These are phyloP conservation scores for Filosporella fistucella DNA, from an alignment of 495 filamentous ascomycete species.

Conservation along the genomic window DNA sequence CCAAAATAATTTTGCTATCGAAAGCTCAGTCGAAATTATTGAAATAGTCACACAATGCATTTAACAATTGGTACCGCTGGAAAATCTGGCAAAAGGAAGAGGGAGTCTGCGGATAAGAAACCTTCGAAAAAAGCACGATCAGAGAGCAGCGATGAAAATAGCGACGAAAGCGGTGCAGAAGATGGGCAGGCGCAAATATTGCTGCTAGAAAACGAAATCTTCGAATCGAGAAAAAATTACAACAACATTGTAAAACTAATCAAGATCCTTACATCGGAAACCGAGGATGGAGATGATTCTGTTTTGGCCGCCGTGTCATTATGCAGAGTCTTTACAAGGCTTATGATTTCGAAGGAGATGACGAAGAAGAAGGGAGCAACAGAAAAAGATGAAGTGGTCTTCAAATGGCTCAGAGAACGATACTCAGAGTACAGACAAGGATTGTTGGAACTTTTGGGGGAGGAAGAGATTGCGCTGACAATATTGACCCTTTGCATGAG, in stretches of 20 bases:
- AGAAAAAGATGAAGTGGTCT: conserved; percentile 69
- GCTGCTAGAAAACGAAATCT: conserved; percentile 69
- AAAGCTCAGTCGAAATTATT: neutral
- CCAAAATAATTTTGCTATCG: conserved; percentile 7
- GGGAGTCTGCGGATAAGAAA: conserved; percentile 27
- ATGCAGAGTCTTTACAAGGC: conserved; percentile 82
- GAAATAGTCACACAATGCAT: conserved; percentile 16
- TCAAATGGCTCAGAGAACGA: conserved; percentile 73
- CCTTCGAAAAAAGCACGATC: conserved; percentile 35
- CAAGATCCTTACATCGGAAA: conserved; percentile 42
- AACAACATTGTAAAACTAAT: conserved; percentile 84
- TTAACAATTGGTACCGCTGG: neutral
- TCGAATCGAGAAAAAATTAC: conserved; percentile 82
- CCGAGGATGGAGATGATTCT: conserved; percentile 32
- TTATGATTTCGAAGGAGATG: conserved; percentile 73
- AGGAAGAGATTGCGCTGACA: conserved; percentile 47
- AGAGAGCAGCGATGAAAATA: conserved; percentile 34
- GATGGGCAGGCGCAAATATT: conserved; percentile 55
- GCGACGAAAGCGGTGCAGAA: too few species aligned
- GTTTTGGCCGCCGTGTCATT: conserved; percentile 70
- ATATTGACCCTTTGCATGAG: conserved; percentile 78
- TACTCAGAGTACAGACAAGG: conserved; percentile 62
- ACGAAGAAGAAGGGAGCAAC: conserved; percentile 54
- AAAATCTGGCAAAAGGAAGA: conserved; percentile 38
- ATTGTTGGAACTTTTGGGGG: conserved; percentile 48